Evolutionary conservation across 495 filamentous ascomycete genomes (phyloP).

Genomic region (Barbatosphaeria neglecta): DNA sequence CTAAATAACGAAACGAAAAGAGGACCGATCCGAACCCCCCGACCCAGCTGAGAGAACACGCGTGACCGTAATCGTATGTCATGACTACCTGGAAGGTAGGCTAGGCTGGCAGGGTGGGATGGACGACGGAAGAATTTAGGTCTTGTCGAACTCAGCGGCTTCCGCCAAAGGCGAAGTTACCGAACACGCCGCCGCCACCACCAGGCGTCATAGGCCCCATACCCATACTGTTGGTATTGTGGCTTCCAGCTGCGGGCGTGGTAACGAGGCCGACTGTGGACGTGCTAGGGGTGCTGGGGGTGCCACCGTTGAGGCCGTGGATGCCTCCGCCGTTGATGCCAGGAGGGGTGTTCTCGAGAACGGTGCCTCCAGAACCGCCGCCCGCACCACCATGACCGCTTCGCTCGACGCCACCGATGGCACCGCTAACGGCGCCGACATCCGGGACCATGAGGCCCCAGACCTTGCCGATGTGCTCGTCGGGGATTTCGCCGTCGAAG

Average conservation of each 20-base stretch:
- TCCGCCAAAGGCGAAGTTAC: slow-evolving; percentile 37
- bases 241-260: slow-evolving; percentile 49
- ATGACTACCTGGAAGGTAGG: too few relatives aligned
- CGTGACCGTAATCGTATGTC: too few relatives aligned
- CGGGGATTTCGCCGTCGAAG: slow-evolving; percentile 67
- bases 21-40: too few relatives aligned
- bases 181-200: slow-evolving; percentile 53
- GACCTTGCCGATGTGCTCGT: slow-evolving; percentile 70
- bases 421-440: slow-evolving; percentile 38
- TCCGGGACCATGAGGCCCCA: slow-evolving; percentile 61
- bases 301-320: slow-evolving; percentile 38
- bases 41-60: too few relatives aligned
- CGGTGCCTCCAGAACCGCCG: slow-evolving; percentile 9
- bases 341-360: slow-evolving; percentile 19
- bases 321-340: slow-evolving; percentile 19
- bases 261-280: slow-evolving; percentile 38
- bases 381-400: slow-evolving; percentile 9
- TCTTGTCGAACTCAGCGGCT: slow-evolving; percentile 3
- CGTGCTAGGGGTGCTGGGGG: slow-evolving; percentile 63
- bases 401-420: slow-evolving; percentile 21
- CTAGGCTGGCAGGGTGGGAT: too few relatives aligned
- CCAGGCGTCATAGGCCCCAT: slow-evolving; percentile 60
- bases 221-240: slow-evolving; percentile 37
- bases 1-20: too few relatives aligned
- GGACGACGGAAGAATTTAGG: too few relatives aligned